Base-by-base conservation (phyloP, 2,329 filamentous ascomycete genomes). In the Colletotrichum musae region DNA sequence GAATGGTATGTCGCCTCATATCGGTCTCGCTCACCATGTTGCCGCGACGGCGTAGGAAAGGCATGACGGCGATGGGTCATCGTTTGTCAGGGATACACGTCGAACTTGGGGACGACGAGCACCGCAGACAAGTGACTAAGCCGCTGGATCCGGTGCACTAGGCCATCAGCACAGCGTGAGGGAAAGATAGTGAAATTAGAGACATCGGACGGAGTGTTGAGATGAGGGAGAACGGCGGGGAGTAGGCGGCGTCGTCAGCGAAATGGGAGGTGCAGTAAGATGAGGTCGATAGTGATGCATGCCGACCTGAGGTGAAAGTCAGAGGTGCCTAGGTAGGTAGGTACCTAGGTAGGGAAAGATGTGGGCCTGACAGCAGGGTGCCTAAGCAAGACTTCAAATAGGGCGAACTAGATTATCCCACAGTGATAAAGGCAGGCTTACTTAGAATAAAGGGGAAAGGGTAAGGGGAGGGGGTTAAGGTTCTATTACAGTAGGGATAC, bases 21-120 rank as follows among this genome's bases (percentile, higher is more conserved):
- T 89, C 87, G 71, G 82, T 84, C 77, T 90, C 87, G 83, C 85
- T 88, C 80, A 84, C 86, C 83, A 85, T 82, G 75, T 86, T 87
- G 81, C 86, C 87, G 78, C 87, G 87, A 79, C 87, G 87, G 81
- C 88, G 88, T 80, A 89, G 82, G 74, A 90, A 88, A 75, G 88
- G 87, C 88, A 90, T 90, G 75, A 72, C 80, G 77, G 77, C 77
- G 75, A 76, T 74, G 77, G 77, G 71, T 81, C 81, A 83, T 84
- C 50, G 71, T 72, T 71, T 69, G 70, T 60, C 64, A 71, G 59
- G 64, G 69, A 70, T 67, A 39, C 36, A 62, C 24, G 50, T 56
- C 28, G 52, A 63, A 56, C 54, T 57, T 10, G 15, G 51, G 64
- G 52, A 64, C 39, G 50, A 64, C 68, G 64, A 70, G 53, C 51